Evolutionary conservation across 2,329 filamentous ascomycete species (phyloP), one percentile per base, ranked within the genome.

Genomic region (Knoxdaviesia capensis): DNA sequence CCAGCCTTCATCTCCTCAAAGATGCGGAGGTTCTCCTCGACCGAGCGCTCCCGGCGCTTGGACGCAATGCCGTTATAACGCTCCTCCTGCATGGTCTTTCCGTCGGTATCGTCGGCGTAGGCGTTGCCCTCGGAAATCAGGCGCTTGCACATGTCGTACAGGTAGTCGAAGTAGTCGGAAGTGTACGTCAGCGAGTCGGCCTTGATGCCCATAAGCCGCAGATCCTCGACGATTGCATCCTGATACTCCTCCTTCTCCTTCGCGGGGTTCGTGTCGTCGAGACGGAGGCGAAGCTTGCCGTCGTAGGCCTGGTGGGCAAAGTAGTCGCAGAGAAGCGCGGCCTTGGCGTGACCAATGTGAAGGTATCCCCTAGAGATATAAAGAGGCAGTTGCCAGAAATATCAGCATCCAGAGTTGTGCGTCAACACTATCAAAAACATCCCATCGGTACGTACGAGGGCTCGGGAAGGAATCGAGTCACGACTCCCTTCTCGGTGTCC

Each of bases 181-280:
- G 90, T 94, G 64, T 88, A 92, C 11, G 83, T 84, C 45, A 87
- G 70, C 49, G 72, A 71, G 59, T 94, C 88, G 28, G 87, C 83
- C 61, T 81, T 83, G 59, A 98, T 83, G 31, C 87, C 88, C 70
- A 98, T 85, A 42, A 96, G 70, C 40, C 77, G 76, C 41, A 94
- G 71, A 59, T 98, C 90, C 63, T 94, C 80, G 35, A 94, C 68
- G 47, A 98, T 98, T 5, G 86, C 73, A 60, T 96, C 86, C 57
- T 96, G 80, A 58, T 80, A 98, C 63, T 96, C 90, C 57, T 88
- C 77, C 66, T 93, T 94, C 68, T 98, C 90, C 59, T 96, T 96
- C 46, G 81, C 78, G 6, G 90, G 90, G 62, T 98, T 98, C 44
- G 90, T 98, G 56, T 98, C 90, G 56, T 98, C 90, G 54, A 98